Evolutionary conservation across 2,329 filamentous ascomycete species (phyloP).

Genomic region (Dactylellina sp.): DNA sequence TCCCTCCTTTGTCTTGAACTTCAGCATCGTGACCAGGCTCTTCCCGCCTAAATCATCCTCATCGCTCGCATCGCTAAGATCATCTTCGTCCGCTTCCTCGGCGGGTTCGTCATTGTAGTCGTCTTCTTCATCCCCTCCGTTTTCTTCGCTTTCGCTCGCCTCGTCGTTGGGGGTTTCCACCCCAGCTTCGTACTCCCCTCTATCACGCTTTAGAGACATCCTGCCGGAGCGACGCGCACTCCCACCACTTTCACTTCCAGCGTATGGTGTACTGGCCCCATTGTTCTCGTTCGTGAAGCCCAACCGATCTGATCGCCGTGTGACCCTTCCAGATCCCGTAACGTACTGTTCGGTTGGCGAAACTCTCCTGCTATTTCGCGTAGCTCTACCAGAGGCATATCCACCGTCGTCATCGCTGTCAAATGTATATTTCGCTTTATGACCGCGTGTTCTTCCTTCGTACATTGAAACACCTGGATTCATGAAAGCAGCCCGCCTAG

Average conservation of each 20-base stretch:
- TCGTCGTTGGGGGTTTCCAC: constrained; percentile 73
- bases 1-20: constrained; percentile 26
- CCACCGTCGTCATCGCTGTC: constrained; percentile 86
- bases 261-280: constrained; percentile 66
- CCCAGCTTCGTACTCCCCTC: constrained; percentile 67
- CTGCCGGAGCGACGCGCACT: constrained; percentile 60
- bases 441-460: constrained; percentile 93
- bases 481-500: constrained; percentile 86
- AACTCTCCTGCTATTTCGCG: constrained; percentile 75
- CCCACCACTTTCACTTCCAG: constrained; percentile 67
- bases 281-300: constrained; percentile 69
- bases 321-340: constrained; percentile 81
- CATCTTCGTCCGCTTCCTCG: constrained; percentile 69
- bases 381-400: constrained; percentile 71
- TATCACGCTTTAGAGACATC: constrained; percentile 62
- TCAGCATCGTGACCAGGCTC: constrained; percentile 31
- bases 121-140: constrained; percentile 66
- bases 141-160: constrained; percentile 70
- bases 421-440: constrained; percentile 95
- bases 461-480: constrained; percentile 93
- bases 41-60: constrained; percentile 23
- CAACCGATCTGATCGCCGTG: constrained; percentile 77
- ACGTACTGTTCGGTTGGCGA: constrained; percentile 72
- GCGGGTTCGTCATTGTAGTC: constrained; percentile 73
- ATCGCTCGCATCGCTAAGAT: constrained; percentile 65